Base-by-base conservation (phyloP, 164 flowering plant genomes). In the Warburgia ugandensis region DNA sequence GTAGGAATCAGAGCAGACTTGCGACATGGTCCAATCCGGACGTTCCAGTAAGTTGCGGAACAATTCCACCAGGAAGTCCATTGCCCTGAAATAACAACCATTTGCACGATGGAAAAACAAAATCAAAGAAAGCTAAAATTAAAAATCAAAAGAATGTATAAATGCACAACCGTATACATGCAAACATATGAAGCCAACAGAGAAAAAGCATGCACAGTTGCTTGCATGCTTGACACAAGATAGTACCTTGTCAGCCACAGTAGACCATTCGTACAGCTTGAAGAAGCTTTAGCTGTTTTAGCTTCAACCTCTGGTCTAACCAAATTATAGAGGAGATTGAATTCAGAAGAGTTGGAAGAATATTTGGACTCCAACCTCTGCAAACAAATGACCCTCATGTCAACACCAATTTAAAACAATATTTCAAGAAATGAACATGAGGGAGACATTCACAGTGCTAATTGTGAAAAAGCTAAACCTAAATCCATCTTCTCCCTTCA, bases 251-350 rank as follows among this genome's bases (percentile, higher is more conserved):
- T 92, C 51, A 92, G 65, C 99, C 99, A 92, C 29, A 88, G 88
- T 62, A 92, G 90, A 19, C 91, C 99, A 68, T 88, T 88, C 40
- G 95, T 88, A 58, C 97, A 92, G 50, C 99, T 92, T 26, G 95
- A 85, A 48, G 96, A 92, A 57, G 60, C 68, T 67, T 88, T 92
- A 16, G 89, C 77, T 6, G 94, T 79, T 61, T 79, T 83, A 58
- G 86, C 68, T 47, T 71, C 84, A 50, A 92, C 64, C 74, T 92
- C 99, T 19, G 31, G 77, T 66, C 64, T 68, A 37, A 88, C 80
- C 73, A 88, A 70, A 46, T 55, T 74, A 66, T 77, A 86, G 64
- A 92, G 69, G 60, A 67, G 57, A 52, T 75, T 74, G 64, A 68
- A 92, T 51, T 77, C 59, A 6, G 80, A 25, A 33, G 90, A 77